Percentiles rank a stretch among this genome's conserved stretches.
These are phyloP conservation scores for Colletotrichum musae DNA, from an alignment of 2,329 filamentous ascomycete genomes.

Conservation along the genomic window DNA sequence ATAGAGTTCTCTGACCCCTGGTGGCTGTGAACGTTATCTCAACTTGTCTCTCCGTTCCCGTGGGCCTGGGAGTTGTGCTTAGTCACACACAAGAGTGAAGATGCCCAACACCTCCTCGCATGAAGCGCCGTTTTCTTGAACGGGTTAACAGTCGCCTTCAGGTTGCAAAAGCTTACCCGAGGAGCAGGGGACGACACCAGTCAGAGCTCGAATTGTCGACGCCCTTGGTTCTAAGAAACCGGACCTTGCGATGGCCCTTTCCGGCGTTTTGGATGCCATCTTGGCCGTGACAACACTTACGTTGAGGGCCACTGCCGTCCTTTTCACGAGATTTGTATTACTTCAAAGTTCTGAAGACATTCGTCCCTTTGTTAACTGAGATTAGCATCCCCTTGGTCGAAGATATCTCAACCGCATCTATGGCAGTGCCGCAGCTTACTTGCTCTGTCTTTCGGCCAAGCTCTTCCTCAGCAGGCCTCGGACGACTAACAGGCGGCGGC, in stretches of 20 bases:
- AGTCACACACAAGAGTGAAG: neutral
- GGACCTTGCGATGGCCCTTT: neutral
- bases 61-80: neutral
- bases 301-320: neutral
- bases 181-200: too few species aligned
- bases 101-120: too few species aligned
- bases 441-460: neutral
- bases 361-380: neutral
- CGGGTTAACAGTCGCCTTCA: neutral
- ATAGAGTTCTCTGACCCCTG: neutral
- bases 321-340: slow-evolving; percentile 28
- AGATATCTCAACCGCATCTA: slow-evolving; percentile 27
- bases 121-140: neutral
- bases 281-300: slow-evolving; percentile 17
- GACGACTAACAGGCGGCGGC: neutral
- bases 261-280: slow-evolving; percentile 14
- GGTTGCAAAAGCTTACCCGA: too few species aligned
- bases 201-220: too few species aligned
- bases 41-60: neutral
- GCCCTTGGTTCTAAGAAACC: too few species aligned
- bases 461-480: neutral
- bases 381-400: slow-evolving; percentile 29
- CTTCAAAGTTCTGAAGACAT: neutral
- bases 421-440: slow-evolving; percentile 6
- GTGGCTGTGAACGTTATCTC: neutral